phyloP scores from a whole-genome alignment of 306 rosid genomes.

The Trifolium fragiferum region DNA sequence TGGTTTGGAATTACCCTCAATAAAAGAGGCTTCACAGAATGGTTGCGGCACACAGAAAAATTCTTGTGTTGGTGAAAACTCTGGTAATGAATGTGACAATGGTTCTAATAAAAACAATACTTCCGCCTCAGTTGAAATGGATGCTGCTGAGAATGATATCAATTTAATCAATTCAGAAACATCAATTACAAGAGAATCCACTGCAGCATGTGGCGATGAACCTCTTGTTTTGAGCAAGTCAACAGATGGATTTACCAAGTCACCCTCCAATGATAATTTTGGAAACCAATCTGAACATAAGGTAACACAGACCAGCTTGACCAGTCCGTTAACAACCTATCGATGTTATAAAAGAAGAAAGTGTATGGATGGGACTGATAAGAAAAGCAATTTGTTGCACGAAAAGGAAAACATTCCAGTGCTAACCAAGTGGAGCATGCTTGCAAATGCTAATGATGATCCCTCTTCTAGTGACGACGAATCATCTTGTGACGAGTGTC shows the following conservation, averaged over 20 bases:
- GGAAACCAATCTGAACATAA: slow-evolving; percentile 34
- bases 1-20: neutral
- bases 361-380: slow-evolving; percentile 40
- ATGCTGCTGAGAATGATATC: slow-evolving; percentile 7
- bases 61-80: slow-evolving; percentile 24
- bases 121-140: slow-evolving; percentile 38
- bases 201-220: slow-evolving; percentile 35
- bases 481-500: slow-evolving; percentile 46
- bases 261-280: slow-evolving; percentile 40
- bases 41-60: slow-evolving; percentile 35
- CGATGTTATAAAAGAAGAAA: slow-evolving; percentile 58
- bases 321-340: slow-evolving; percentile 50
- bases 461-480: slow-evolving; percentile 39
- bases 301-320: slow-evolving; percentile 37
- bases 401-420: slow-evolving; percentile 47
- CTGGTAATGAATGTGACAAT: slow-evolving; percentile 33
- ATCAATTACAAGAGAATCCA: slow-evolving; percentile 37
- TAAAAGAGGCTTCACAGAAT: slow-evolving; percentile 42
- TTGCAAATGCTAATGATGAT: slow-evolving; percentile 41
- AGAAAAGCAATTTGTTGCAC: slow-evolving; percentile 26
- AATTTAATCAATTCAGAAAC: slow-evolving; percentile 40
- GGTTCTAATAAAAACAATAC: slow-evolving; percentile 37
- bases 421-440: slow-evolving; percentile 50
- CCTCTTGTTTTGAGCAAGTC: slow-evolving; percentile 41
- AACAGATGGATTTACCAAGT: slow-evolving; percentile 43